Percentiles rank a stretch among this genome's conserved stretches.
These are phyloP conservation scores for Pinus tabuliformis DNA, from an alignment of 75 land plant genomes.

Conservation along the genomic window DNA sequence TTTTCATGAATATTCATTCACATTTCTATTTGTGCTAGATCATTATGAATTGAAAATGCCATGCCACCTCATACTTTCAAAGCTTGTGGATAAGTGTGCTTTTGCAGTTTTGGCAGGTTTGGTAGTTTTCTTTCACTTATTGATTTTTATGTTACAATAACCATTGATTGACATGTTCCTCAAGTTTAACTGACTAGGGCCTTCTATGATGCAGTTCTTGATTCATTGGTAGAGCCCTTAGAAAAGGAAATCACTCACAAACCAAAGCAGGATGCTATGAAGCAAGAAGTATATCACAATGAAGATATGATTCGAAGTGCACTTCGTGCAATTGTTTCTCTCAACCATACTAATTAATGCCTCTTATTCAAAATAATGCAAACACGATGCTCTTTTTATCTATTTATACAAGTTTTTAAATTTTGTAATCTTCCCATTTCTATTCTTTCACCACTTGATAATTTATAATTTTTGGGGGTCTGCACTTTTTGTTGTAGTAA, in stretches of 20 bases:
- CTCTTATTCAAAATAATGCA: not conserved
- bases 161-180: no score
- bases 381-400: not conserved
- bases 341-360: constrained; percentile 13
- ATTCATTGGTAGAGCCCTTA: constrained; percentile 82
- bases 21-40: no score
- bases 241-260: constrained; percentile 88
- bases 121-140: no score
- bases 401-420: no score
- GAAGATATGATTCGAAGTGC: constrained; percentile 99
- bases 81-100: no score
- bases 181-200: no score
- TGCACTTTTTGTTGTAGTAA: not conserved
- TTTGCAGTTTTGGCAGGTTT: no score
- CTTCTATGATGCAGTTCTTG: not conserved
- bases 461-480: constrained; percentile 7
- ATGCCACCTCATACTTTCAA: no score
- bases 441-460: not conserved
- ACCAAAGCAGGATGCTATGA: constrained; percentile 95
- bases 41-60: no score
- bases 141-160: no score
- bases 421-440: not conserved
- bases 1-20: no score
- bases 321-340: constrained; percentile 13
- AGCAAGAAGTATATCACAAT: constrained; percentile 98